These are phyloP conservation scores for Starmerella asiatica DNA, from an alignment of 805 yeast genomes.

Conservation along the genomic window DNA sequence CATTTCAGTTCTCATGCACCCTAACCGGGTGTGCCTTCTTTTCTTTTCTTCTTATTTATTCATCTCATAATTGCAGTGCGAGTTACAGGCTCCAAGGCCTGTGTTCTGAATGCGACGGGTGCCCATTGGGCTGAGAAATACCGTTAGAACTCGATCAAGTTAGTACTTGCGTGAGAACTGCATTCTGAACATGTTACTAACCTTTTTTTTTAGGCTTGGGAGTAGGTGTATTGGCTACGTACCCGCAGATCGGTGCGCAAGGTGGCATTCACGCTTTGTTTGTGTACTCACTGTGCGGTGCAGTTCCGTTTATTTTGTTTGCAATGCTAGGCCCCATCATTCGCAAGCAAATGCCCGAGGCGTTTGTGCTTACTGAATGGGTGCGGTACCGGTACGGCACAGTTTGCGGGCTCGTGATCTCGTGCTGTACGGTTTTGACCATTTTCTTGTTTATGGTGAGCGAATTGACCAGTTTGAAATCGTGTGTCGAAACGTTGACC, in stretches of 20 bases:
- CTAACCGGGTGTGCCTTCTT: not conserved
- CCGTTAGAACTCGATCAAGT: conserved; percentile 74
- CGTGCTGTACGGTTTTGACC: conserved; percentile 71
- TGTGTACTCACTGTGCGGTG: conserved; percentile 66
- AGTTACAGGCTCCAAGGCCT: not conserved
- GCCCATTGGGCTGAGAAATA: conserved; percentile 44
- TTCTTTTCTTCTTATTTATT: not conserved
- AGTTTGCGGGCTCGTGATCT: conserved; percentile 59
- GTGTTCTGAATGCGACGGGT: conserved; percentile 16
- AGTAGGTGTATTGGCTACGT: conserved; percentile 75
- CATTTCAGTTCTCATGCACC: not conserved
- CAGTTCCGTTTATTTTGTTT: conserved; percentile 72
- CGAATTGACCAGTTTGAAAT: conserved; percentile 68
- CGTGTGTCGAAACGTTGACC: conserved; percentile 64
- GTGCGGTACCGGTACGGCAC: conserved; percentile 70
- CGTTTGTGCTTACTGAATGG: conserved; percentile 90
- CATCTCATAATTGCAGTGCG: not conserved
- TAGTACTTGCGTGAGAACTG: conserved; percentile 70
- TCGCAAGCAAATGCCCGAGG: conserved; percentile 68
- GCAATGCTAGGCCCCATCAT: conserved; percentile 72
- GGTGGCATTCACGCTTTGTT: conserved; percentile 79
- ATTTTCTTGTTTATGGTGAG: conserved; percentile 78
- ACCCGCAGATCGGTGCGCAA: conserved; percentile 71
- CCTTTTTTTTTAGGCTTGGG: conserved; percentile 49
- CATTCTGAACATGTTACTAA: conserved; percentile 20